Conservation (phyloP, 1,139 yeast species). For the Candida tropicalis region DNA sequence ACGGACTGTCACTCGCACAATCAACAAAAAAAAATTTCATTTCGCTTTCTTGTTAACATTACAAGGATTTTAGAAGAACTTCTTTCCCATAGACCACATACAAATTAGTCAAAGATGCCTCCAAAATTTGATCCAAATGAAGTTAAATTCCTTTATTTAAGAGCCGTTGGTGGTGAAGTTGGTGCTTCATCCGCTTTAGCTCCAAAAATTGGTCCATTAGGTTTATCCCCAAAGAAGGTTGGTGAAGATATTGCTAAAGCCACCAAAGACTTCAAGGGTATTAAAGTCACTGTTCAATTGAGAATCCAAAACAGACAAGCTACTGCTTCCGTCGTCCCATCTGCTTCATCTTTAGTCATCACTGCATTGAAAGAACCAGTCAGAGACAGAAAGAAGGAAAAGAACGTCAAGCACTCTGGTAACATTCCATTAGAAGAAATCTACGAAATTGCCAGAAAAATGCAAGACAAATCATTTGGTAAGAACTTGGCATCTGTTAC, state of each 20-base stretch:
- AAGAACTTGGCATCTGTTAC: conserved; percentile 95
- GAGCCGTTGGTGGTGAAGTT: conserved; percentile 99
- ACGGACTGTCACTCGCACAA: background rate
- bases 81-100: conserved; percentile 14
- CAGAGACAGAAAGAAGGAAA: conserved; percentile 99
- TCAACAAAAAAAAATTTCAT: conserved; percentile 14
- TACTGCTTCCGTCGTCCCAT: conserved; percentile 97
- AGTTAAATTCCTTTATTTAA: conserved; percentile 97
- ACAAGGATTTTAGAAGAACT: conserved; percentile 5
- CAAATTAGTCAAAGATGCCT: conserved; percentile 59
- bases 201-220: conserved; percentile 99
- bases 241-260: conserved; percentile 99
- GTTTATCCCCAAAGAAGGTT: conserved; percentile 99
- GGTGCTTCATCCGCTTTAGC: conserved; percentile 99
- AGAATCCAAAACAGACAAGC: conserved; percentile 99
- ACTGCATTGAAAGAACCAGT: conserved; percentile 99
- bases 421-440: conserved; percentile 97
- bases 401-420: conserved; percentile 99
- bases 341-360: conserved; percentile 98
- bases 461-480: conserved; percentile 98
- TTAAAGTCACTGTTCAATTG: conserved; percentile 97
- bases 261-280: conserved; percentile 98
- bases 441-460: conserved; percentile 95
- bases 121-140: conserved; percentile 99
- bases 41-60: conserved; percentile 1